phyloP scores from a whole-genome alignment of 495 filamentous ascomycete genomes.

The Amorphotheca resinae region DNA sequence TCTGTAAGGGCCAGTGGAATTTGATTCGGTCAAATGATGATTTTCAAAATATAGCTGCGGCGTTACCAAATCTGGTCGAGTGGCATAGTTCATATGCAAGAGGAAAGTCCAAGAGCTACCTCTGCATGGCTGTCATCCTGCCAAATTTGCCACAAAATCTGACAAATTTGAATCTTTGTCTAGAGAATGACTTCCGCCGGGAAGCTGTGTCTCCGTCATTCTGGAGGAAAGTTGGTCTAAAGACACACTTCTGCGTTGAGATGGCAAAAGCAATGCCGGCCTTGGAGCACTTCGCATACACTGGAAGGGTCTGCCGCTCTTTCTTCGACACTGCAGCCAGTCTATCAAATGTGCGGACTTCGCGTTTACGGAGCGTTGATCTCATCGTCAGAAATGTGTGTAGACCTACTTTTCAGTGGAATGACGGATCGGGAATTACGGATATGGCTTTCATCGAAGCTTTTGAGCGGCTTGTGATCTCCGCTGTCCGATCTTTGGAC shows the following conservation, averaged over 20 bases:
- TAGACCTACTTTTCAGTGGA: slow-evolving; percentile 36
- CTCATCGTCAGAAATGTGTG: slow-evolving; percentile 60
- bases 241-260: slow-evolving; percentile 46
- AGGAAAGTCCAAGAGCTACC: slow-evolving; percentile 53
- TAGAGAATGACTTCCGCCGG: slow-evolving; percentile 55
- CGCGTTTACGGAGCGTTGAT: slow-evolving; percentile 49
- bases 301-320: slow-evolving; percentile 49
- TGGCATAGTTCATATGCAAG: slow-evolving; percentile 62
- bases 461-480: slow-evolving; percentile 51
- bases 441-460: slow-evolving; percentile 53
- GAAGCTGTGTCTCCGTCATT: slow-evolving; percentile 40
- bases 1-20: slow-evolving; percentile 67
- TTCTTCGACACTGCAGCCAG: slow-evolving; percentile 40
- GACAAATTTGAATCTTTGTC: slow-evolving; percentile 47
- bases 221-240: slow-evolving; percentile 38
- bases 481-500: slow-evolving; percentile 43
- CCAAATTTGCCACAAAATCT: slow-evolving; percentile 38
- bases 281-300: slow-evolving; percentile 53
- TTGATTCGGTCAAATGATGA: slow-evolving; percentile 54
- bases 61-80: slow-evolving; percentile 52
- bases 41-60: slow-evolving; percentile 43
- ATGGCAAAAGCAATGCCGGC: slow-evolving; percentile 40
- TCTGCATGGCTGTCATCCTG: slow-evolving; percentile 49
- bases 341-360: slow-evolving; percentile 27
- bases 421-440: slow-evolving; percentile 52